Evolutionary conservation across 805 yeast genomes (phyloP), one percentile per base, ranked within the genome.

Genomic region (Metschnikowia picachoensis): DNA sequence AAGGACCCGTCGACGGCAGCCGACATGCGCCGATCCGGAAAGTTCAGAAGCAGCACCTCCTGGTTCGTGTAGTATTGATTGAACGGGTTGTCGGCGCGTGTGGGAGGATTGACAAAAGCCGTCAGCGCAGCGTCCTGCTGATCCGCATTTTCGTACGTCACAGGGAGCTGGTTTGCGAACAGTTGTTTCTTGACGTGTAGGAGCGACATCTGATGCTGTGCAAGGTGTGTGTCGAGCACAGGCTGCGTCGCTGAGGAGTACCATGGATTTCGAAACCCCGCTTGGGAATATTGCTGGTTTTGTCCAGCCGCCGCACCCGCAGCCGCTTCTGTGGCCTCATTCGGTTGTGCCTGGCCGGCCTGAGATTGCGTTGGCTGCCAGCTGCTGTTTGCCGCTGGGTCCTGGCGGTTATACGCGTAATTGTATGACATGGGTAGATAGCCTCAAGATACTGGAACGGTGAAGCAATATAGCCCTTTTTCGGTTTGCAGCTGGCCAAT

Each of bases 91-190:
- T 68, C 76, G 3, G 70, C 74, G 35, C 77, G 60, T 0, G 74
- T 65, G 12, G 77, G 77, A 10, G 76, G 76, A 37, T 66, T 66
- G n/a, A 68, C 59, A 46, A 55, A 66, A 27, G 47, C 52, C 25
- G 53, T 52, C 6, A 64, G 61, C 2, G 52, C 53, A 27, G 53
- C 53, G 28, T 47, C 44, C 31, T 55, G 64, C 49, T 55, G 62
- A 39, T 56, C 55, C 32, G 56, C 57, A 13, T 66, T 72, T 55
- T 77, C 82, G 57, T 77, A 77, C 2, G 80, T 77, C 2, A 77
- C 71, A 25, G 80, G 78, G 12, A 77, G 59, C 48, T 74, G 79
- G 52, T 67, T 70, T 11, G 75, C 65, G 47, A 67, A 70, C n/a
- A 39, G 17, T 35, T 43, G 55, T 28, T 58, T 62, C 43, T 65